A percentile compares a stretch with the other conserved stretches of the same genome.
These are phyloP conservation scores for Diplogelasinospora grovesii DNA, from an alignment of 495 filamentous ascomycete species.

Conservation along the genomic window DNA sequence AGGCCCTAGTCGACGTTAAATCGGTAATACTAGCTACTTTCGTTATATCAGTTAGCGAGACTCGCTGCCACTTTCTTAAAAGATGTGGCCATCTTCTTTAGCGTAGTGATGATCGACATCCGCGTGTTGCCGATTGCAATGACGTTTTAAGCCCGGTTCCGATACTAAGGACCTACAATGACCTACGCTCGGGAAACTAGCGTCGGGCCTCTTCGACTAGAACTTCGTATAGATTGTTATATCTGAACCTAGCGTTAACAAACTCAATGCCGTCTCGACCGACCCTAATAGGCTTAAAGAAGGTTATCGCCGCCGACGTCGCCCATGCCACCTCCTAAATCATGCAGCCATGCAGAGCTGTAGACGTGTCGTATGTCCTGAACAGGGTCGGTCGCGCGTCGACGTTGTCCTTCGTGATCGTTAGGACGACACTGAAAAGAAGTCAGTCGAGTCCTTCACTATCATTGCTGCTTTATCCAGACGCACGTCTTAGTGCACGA, in stretches of 20 bases:
- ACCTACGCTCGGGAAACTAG: not conserved
- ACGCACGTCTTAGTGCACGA: not conserved
- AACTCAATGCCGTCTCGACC: too few species aligned
- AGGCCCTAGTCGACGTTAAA: too few species aligned
- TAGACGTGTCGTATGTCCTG: constrained; percentile 1
- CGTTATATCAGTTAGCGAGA: too few species aligned
- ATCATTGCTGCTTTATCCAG: too few species aligned
- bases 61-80: too few species aligned
- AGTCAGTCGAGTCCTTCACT: too few species aligned
- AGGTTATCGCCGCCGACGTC: constrained; percentile 24
- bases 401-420: not conserved
- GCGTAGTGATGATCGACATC: too few species aligned
- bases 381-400: not conserved
- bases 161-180: not conserved
- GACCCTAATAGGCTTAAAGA: constrained; percentile 22
- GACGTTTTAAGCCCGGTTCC: too few species aligned
- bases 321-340: constrained; percentile 27
- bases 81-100: too few species aligned
- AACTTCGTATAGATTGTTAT: not conserved
- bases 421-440: not conserved
- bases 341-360: not conserved
- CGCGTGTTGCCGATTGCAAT: too few species aligned
- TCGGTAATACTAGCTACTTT: too few species aligned
- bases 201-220: not conserved
- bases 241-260: too few species aligned